Base-by-base conservation (phyloP, 495 filamentous ascomycete genomes). In the Xylaria grammica region DNA sequence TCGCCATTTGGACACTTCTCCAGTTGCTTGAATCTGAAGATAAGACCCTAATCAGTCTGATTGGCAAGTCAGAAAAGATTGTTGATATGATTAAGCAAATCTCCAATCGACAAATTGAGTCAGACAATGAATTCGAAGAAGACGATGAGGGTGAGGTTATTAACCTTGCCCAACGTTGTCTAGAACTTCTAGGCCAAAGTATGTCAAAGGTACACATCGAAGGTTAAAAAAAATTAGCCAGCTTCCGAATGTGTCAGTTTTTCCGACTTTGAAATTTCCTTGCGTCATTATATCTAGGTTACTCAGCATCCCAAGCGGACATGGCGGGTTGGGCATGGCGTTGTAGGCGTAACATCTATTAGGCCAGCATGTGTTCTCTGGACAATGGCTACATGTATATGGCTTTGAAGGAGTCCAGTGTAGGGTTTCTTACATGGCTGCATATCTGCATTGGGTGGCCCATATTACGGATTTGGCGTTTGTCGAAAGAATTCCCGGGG, bases 1-100 rank as follows among this genome's bases (percentile, higher is more conserved):
- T 99, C 69, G 94, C 95, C 38, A 97, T 97, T 67, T 99, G 95
- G 95, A 99, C 95, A 0, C 80, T 99, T 48, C 87, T 98, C 10
- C 95, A 99, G 72, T 86, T 99, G 2, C 86, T 98, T 19, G 95
- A 99, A 76, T 97, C 95, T 0, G 93, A 95, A 72, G 94, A 99
- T 69, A 85, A 88, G 74, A 89, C 87, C 58, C 83, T 99, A 36
- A 90, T 97, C 49, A 85, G 86, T 26, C 87, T 92, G 24, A 97
- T 99, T 61, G 86, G 90, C 55, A 89, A 94, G 68, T 92, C 93
- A 5, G 89, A 94, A 40, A 91, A 94, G 57, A 87, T 99, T 69
- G 89, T 98, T 29, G 86, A 91, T 40, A 91, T 96, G 88, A 94
- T 98, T 54, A 91, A 89, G 72, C 83, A 85, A 51, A 97, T 98